Evolutionary conservation across 257 asterid species (phyloP).

Genomic region (Ilex aquifolium): DNA sequence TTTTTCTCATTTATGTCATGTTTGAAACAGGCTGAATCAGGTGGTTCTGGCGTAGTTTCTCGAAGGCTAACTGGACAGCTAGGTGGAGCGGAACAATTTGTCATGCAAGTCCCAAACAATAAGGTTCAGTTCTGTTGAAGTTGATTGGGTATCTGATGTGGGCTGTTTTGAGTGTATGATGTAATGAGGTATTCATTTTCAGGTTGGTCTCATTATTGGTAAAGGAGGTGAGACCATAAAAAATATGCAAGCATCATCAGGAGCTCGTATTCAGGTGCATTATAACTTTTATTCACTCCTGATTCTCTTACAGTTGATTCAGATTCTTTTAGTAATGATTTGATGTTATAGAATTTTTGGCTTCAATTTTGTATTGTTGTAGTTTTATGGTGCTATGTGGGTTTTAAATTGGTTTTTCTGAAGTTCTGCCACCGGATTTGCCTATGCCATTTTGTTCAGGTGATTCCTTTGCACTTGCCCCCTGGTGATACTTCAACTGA

Average conservation of each 20-base stretch:
- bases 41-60: slow-evolving; percentile 66
- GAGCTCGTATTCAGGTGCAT: slow-evolving; percentile 86
- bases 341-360: neutral
- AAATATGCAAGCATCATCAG: slow-evolving; percentile 78
- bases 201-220: slow-evolving; percentile 98
- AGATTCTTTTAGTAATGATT: no score
- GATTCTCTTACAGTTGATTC: no score
- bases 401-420: no score
- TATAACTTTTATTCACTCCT: neutral
- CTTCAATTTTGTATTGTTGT: neutral
- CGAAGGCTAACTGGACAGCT: slow-evolving; percentile 54
- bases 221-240: slow-evolving; percentile 97
- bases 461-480: slow-evolving; percentile 89
- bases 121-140: slow-evolving; percentile 37
- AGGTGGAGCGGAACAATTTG: slow-evolving; percentile 64
- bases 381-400: no score
- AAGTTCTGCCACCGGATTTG: neutral
- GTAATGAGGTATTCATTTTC: slow-evolving; percentile 12
- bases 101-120: slow-evolving; percentile 68
- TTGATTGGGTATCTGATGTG: neutral
- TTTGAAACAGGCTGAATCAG: slow-evolving; percentile 70
- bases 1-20: slow-evolving; percentile 5
- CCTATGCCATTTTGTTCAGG: slow-evolving; percentile 38
- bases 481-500: slow-evolving; percentile 87
- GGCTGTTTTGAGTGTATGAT: neutral